phyloP scores from a whole-genome alignment of 768 basidiomycete species.

The Lentinula sp. region DNA sequence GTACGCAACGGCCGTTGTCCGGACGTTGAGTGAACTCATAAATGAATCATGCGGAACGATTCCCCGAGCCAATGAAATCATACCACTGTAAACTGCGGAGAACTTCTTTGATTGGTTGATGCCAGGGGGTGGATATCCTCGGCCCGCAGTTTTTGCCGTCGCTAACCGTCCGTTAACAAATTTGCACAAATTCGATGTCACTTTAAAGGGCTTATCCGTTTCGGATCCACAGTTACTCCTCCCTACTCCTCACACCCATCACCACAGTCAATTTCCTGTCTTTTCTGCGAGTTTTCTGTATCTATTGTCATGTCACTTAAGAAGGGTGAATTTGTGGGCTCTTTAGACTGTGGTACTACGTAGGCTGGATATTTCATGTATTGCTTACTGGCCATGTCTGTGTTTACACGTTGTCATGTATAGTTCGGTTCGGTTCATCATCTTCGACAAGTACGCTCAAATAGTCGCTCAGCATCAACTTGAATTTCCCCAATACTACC shows the following conservation, averaged over 20 bases:
- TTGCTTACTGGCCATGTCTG: not conserved
- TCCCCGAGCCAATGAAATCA: not conserved
- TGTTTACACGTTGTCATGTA: conserved; percentile 3
- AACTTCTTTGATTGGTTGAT: not conserved
- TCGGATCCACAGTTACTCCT: not conserved
- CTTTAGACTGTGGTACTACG: conserved; percentile 95
- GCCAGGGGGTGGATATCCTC: not conserved
- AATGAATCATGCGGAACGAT: not conserved
- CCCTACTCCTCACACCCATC: not conserved
- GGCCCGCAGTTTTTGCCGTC: not conserved
- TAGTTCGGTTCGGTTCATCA: conserved; percentile 87
- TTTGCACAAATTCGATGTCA: not conserved
- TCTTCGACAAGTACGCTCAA: conserved; percentile 84
- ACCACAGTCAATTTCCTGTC: not conserved
- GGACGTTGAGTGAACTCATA: too few relatives aligned
- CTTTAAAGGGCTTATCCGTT: not conserved
- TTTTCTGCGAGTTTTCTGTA: not conserved
- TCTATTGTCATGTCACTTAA: conserved; percentile 19
- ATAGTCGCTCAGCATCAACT: conserved; percentile 86
- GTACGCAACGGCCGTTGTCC: not conserved
- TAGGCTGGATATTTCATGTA: conserved; percentile 29
- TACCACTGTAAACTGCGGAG: not conserved
- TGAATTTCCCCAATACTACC: conserved; percentile 93
- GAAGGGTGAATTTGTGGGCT: conserved; percentile 82
- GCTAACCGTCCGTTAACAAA: not conserved